Evolutionary conservation across 768 basidiomycete species (phyloP).

Genomic region (Cantharellus cinnabarinus): DNA sequence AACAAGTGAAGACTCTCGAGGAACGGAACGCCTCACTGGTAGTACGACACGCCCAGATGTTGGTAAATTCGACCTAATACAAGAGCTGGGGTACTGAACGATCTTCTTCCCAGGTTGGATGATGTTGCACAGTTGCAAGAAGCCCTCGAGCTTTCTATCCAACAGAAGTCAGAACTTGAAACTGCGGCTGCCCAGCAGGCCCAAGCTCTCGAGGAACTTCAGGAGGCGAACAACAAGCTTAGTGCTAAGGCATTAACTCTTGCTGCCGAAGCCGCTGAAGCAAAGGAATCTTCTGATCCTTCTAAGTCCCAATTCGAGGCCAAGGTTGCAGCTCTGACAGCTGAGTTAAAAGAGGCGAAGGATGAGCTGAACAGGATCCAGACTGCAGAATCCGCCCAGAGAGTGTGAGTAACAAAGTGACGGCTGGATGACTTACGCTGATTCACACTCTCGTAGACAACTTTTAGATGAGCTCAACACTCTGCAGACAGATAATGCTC

Average conservation of each 20-base stretch:
- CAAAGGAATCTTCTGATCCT: constrained; percentile 31
- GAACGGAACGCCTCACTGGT: constrained; percentile 41
- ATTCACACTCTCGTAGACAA: background rate
- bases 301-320: constrained; percentile 27
- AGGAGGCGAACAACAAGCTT: constrained; percentile 54
- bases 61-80: constrained; percentile 9
- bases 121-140: constrained; percentile 42
- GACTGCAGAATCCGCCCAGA: constrained; percentile 56
- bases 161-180: constrained; percentile 55
- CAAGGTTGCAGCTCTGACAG: constrained; percentile 40
- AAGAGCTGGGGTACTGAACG: constrained; percentile 1
- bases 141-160: constrained; percentile 34
- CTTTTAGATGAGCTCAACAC: constrained; percentile 76
- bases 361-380: constrained; percentile 51
- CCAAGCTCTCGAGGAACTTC: constrained; percentile 50
- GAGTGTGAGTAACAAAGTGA: constrained; percentile 27
- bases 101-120: constrained; percentile 30
- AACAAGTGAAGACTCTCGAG: constrained; percentile 63
- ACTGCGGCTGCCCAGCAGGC: constrained; percentile 46
- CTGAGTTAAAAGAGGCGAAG: constrained; percentile 39
- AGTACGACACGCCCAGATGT: constrained; percentile 38
- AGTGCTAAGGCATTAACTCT: constrained; percentile 51
- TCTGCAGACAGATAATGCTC: constrained; percentile 60
- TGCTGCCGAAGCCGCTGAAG: constrained; percentile 44
- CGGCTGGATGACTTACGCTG: background rate